These are phyloP conservation scores for Clarireedia monteithiana DNA, from an alignment of 2,329 filamentous ascomycete species.

Conservation along the genomic window DNA sequence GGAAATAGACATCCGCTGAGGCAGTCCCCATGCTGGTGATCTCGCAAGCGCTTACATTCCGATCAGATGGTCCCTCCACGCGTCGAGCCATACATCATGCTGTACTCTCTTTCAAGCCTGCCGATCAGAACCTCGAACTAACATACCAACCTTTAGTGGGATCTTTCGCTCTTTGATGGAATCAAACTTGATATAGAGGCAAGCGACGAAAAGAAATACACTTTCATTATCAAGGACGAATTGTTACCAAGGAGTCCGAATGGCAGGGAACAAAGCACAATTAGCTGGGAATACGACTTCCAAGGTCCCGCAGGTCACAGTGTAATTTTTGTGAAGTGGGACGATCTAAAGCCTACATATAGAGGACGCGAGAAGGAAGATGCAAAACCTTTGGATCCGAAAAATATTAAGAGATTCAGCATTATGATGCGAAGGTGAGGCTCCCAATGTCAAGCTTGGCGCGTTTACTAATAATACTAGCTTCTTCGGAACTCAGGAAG, in stretches of 20 bases:
- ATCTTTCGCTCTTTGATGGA: constrained; percentile 56
- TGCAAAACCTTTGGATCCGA: constrained; percentile 49
- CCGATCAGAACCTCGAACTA: not conserved
- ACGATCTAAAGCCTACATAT: constrained; percentile 62
- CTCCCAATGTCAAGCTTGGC: not conserved
- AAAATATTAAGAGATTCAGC: constrained; percentile 56
- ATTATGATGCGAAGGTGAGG: constrained; percentile 75
- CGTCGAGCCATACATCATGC: not conserved
- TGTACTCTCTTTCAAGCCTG: not conserved
- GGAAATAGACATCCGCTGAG: not conserved
- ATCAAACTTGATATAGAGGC: constrained; percentile 45
- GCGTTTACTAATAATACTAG: constrained; percentile 35
- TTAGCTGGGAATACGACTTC: constrained; percentile 72
- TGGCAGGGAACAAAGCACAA: constrained; percentile 61
- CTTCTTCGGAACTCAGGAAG: constrained; percentile 69
- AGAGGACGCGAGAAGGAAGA: constrained; percentile 58
- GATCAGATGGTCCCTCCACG: not conserved
- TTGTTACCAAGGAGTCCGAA: constrained; percentile 49
- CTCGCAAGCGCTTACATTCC: not conserved
- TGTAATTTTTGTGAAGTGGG: constrained; percentile 53
- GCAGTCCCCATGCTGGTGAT: not conserved
- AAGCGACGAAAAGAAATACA: constrained; percentile 61
- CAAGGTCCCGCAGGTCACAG: constrained; percentile 27
- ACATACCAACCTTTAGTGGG: constrained; percentile 40
- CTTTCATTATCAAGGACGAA: constrained; percentile 66